phyloP scores from a whole-genome alignment of 2,329 filamentous ascomycete species.

The Westerdykella sp. region DNA sequence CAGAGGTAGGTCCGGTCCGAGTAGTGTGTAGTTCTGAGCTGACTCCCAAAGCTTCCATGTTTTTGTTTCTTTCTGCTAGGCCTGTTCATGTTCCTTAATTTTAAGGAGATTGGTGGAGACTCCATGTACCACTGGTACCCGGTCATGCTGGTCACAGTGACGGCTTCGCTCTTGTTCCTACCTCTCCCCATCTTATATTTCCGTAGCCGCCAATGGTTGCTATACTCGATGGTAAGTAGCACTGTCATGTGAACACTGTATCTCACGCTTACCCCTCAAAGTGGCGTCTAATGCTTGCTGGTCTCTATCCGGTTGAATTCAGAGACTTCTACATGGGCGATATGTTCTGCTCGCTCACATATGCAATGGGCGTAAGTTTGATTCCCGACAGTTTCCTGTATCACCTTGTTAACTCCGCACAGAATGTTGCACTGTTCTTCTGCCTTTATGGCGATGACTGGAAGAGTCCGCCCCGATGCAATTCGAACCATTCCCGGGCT shows the following conservation, averaged over 20 bases:
- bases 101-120: conserved; percentile 59
- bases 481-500: conserved; percentile 70
- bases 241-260: not conserved
- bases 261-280: conserved; percentile 36
- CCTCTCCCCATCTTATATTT: conserved; percentile 70
- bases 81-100: conserved; percentile 84
- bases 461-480: conserved; percentile 65
- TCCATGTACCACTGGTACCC: conserved; percentile 80
- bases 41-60: conserved; percentile 59
- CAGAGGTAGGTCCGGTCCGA: conserved; percentile 50
- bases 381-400: not conserved
- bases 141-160: conserved; percentile 67
- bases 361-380: conserved; percentile 66
- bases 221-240: conserved; percentile 76
- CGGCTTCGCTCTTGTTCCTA: conserved; percentile 63
- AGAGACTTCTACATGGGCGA: conserved; percentile 92
- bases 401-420: not conserved
- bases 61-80: conserved; percentile 73
- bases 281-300: conserved; percentile 78
- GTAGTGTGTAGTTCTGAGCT: not conserved
- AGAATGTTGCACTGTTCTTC: conserved; percentile 83
- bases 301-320: conserved; percentile 85
- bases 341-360: conserved; percentile 89
- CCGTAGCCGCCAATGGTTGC: conserved; percentile 74
- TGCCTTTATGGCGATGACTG: conserved; percentile 77